A percentile compares a stretch with the other conserved stretches of the same genome.
phyloP scores from a whole-genome alignment of 148 eudicot species.

The Cornus controversa region DNA sequence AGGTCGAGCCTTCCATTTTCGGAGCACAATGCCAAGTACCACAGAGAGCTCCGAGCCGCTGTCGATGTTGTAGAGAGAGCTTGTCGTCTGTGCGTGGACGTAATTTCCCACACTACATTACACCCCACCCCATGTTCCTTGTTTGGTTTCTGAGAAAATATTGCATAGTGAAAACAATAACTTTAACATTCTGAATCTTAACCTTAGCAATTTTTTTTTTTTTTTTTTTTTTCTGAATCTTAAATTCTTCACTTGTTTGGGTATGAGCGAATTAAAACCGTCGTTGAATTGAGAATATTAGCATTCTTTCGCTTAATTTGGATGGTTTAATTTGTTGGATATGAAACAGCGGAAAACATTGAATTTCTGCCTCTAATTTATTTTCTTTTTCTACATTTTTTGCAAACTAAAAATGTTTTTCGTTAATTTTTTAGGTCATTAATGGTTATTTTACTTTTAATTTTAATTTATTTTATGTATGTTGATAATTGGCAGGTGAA shows the following conservation, averaged over 20 bases:
- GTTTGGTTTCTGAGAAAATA: constrained; percentile 1
- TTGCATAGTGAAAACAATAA: background rate
- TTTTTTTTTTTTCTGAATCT: background rate
- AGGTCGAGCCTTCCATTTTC: constrained; percentile 68
- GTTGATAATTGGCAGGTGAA: constrained; percentile 54
- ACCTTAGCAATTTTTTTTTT: too few species aligned
- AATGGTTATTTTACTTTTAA: background rate
- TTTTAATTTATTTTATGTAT: background rate
- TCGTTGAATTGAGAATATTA: too few species aligned
- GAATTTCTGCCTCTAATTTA: too few species aligned
- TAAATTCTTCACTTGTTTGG: too few species aligned
- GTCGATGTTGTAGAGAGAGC: constrained; percentile 76
- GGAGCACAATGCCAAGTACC: constrained; percentile 61
- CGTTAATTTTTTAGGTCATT: background rate
- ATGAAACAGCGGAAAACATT: too few species aligned
- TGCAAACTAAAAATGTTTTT: too few species aligned
- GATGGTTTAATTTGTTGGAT: too few species aligned
- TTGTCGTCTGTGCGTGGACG: constrained; percentile 85
- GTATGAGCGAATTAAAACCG: too few species aligned
- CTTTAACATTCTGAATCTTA: background rate
- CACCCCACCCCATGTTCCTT: background rate
- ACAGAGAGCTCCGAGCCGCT: constrained; percentile 74
- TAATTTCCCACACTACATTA: constrained; percentile 23
- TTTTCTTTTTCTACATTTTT: too few species aligned
- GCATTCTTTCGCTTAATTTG: too few species aligned